Evolutionary conservation across 176 grass and related monocot species (phyloP).

Genomic region (Oryza coarctata): DNA sequence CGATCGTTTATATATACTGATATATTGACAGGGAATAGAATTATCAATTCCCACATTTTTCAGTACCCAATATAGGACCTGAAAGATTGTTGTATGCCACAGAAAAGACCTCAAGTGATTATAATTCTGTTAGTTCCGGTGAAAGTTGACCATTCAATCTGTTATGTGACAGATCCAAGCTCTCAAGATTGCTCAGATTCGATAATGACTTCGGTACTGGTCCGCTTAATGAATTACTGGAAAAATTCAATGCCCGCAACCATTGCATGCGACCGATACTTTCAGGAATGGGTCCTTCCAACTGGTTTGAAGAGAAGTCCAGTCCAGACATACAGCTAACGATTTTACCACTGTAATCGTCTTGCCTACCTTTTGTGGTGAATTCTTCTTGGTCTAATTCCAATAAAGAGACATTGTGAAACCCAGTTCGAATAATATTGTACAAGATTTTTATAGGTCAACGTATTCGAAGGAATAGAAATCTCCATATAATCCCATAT

Average conservation of each 20-base stretch:
- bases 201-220: conserved; percentile 15
- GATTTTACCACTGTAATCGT: conserved; percentile 18
- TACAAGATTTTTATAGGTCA: too few relatives aligned
- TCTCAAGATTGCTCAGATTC: conserved; percentile 8
- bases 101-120: conserved; percentile 17
- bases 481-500: conserved; percentile 8
- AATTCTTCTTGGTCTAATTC: conserved; percentile 22
- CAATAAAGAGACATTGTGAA: too few relatives aligned
- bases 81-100: conserved; percentile 46
- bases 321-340: conserved; percentile 8
- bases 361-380: conserved; percentile 23
- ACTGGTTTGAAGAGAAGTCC: conserved; percentile 29
- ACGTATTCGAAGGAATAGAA: conserved; percentile 15
- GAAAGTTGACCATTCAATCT: conserved; percentile 27
- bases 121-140: conserved; percentile 8
- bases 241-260: conserved; percentile 30
- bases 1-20: too few relatives aligned
- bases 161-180: conserved; percentile 34
- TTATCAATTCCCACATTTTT: too few relatives aligned
- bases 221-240: conserved; percentile 25
- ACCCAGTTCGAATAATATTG: too few relatives aligned
- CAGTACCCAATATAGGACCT: conserved; percentile 26
- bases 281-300: conserved; percentile 38
- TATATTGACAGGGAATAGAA: too few relatives aligned
- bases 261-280: conserved; percentile 29